Evolutionary conservation across 1,139 yeast species (phyloP), one percentile per base, ranked within the genome.

Genomic region (Arxiozyma telluris): DNA sequence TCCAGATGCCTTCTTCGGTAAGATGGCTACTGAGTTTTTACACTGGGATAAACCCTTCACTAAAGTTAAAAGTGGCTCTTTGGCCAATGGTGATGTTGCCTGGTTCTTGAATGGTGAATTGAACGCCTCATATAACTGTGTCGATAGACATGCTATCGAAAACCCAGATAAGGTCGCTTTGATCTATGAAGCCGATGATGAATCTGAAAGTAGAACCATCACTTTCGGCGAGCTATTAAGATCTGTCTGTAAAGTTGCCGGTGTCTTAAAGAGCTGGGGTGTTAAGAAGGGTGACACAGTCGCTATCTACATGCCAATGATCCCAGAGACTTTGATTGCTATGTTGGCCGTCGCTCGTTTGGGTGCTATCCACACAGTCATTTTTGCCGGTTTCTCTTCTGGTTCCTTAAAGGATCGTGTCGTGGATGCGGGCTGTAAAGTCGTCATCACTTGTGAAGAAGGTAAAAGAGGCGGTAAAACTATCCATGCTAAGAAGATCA

Each of bases 241-340:
- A 64, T 91, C 89, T 68, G 96, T 93, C 45, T 85, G 89, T 62
- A 82, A 84, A 67, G 88, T 88, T 51, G 96, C 98, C 23, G 95
- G 91, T 66, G 88, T 90, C 41, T 80, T 93, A 70, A 74, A 80
- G 66, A 77, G 83, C 53, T 88, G 96, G 89, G 98, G 98, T 59
- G 84, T 93, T 65, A 73, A 76, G 62, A 88, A 88, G 72, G 98
- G 98, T 70, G 98, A 93, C 70, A 88, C 95, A 47, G 98, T 93
- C 57, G 98, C 97, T 58, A 85, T 93, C 61, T 93, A 93, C 74
- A 76, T 93, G 75, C 98, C 98, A 68, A 93, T 93, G 98, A 90
- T 89, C 59, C 89, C 97, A 54, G 96, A 90, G 73, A 96, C 98
- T 52, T 81, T 93, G 56, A 79, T 93, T 62, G 91, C 98, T 59